A percentile compares a stretch with the other conserved stretches of the same genome.
These are phyloP conservation scores for Epichloe coenophiala DNA, from an alignment of 2,329 filamentous ascomycete genomes.

Conservation along the genomic window DNA sequence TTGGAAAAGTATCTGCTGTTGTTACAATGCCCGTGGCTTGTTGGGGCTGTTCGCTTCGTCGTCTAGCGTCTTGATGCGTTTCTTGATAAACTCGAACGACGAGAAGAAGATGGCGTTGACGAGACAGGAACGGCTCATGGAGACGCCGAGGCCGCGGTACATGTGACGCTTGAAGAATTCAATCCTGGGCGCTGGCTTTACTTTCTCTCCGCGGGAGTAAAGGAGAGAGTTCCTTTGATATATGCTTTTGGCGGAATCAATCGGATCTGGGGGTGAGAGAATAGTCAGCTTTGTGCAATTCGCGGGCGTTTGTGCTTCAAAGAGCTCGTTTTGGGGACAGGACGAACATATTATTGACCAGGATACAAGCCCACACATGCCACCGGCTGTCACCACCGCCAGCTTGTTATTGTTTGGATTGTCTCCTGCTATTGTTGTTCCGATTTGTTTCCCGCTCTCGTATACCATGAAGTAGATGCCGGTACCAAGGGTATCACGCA, in stretches of 20 bases:
- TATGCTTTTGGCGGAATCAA: constrained; percentile 74
- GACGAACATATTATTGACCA: constrained; percentile 63
- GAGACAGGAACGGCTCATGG: constrained; percentile 68
- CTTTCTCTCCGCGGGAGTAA: constrained; percentile 49
- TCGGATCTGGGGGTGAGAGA: constrained; percentile 34
- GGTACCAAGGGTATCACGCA: constrained; percentile 72
- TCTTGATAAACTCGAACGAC: constrained; percentile 73
- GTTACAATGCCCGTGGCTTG: constrained; percentile 5
- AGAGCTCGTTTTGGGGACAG: too few relatives aligned
- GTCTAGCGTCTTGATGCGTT: constrained; percentile 39
- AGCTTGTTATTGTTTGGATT: constrained; percentile 64
- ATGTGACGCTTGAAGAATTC: constrained; percentile 64
- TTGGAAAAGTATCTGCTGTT: constrained; percentile 3
- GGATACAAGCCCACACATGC: constrained; percentile 69
- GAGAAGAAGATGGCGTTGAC: constrained; percentile 88
- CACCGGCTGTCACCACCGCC: constrained; percentile 65
- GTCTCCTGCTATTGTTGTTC: constrained; percentile 60
- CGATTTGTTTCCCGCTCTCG: constrained; percentile 71
- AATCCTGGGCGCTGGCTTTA: constrained; percentile 56
- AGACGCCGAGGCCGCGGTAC: constrained; percentile 73
- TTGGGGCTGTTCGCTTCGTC: constrained; percentile 18
- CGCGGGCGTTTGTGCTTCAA: constrained; percentile 3
- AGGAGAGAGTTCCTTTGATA: constrained; percentile 73
- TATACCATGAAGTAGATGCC: constrained; percentile 83
- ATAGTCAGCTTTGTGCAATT: not conserved